Evolutionary conservation across 768 basidiomycete genomes (phyloP).

Genomic region (Cystobasidium tubakii): DNA sequence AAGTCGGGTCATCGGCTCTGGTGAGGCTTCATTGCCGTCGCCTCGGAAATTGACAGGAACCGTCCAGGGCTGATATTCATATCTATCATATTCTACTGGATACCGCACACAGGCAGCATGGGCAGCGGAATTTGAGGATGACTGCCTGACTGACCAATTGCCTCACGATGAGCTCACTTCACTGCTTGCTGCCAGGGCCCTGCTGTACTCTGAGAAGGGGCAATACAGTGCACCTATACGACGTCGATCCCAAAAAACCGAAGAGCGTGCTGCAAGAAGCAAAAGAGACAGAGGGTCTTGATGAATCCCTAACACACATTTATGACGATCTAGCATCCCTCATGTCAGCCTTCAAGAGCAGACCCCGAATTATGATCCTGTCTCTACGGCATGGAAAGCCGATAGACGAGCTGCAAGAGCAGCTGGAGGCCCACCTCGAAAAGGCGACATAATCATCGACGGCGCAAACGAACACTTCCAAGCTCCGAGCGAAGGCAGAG

Average conservation of each 20-base stretch:
- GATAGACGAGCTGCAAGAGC: conserved; percentile 47
- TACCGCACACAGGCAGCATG: conserved; percentile 9
- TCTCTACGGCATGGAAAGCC: conserved; percentile 48
- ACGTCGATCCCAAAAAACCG: neutral
- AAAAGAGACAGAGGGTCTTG: conserved; percentile 9
- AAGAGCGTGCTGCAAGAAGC: conserved; percentile 19
- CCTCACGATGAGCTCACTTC: neutral
- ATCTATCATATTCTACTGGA: neutral
- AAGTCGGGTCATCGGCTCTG: conserved; percentile 8
- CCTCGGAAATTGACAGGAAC: neutral
- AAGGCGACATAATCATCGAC: conserved; percentile 49
- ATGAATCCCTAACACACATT: neutral
- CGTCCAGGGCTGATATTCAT: neutral
- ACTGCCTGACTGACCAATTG: neutral
- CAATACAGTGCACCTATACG: conserved; percentile 4
- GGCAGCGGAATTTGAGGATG: neutral
- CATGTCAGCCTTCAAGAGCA: conserved; percentile 15
- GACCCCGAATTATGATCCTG: conserved; percentile 47
- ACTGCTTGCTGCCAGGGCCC: too few relatives aligned
- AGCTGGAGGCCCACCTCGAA: conserved; percentile 45
- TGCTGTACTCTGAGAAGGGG: conserved; percentile 18
- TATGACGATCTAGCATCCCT: conserved; percentile 16
- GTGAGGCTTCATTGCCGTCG: neutral
- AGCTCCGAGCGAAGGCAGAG: conserved; percentile 47
- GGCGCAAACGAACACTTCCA: conserved; percentile 50